A percentile compares a stretch with the other conserved stretches of the same genome.
Evolutionary conservation across 148 eudicot species (phyloP).

Genomic region (Hydrangea macrophylla): DNA sequence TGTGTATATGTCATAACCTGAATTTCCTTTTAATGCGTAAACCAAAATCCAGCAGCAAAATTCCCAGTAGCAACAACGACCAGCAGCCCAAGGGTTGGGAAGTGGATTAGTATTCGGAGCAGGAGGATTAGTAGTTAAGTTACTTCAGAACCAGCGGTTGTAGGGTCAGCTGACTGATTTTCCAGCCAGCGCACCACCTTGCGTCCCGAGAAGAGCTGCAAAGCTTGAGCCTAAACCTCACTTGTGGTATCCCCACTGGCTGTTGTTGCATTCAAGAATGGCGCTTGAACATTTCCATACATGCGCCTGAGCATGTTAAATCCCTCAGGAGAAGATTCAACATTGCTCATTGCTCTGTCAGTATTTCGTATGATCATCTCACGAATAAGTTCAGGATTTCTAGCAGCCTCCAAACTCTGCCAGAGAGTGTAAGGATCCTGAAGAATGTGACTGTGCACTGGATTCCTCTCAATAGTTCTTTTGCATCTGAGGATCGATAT

Average conservation of each 20-base stretch:
- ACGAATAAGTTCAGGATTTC: conserved; percentile 35
- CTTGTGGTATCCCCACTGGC: conserved; percentile 16
- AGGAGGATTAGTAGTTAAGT: conserved; percentile 28
- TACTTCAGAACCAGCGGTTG: conserved; percentile 20
- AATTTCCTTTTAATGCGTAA: too few relatives aligned
- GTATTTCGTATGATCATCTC: conserved; percentile 35
- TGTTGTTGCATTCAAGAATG: conserved; percentile 28
- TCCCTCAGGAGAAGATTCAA: conserved; percentile 34
- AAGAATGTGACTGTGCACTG: conserved; percentile 28
- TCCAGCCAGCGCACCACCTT: conserved; percentile 14
- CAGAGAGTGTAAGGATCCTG: conserved; percentile 31
- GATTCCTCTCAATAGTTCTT: conserved; percentile 27
- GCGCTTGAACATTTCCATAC: conserved; percentile 33
- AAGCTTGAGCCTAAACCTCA: conserved; percentile 21
- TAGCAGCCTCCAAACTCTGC: conserved; percentile 25
- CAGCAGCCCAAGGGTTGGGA: conserved; percentile 47
- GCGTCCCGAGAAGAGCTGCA: conserved; percentile 21
- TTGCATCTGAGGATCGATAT: conserved; percentile 33
- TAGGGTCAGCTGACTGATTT: conserved; percentile 14
- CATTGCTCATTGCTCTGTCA: conserved; percentile 32
- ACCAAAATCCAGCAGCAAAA: too few relatives aligned
- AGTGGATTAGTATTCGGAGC: conserved; percentile 48
- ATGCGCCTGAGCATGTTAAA: conserved; percentile 35
- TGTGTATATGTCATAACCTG: too few relatives aligned
- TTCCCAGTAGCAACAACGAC: too few relatives aligned